A percentile compares a stretch with the other conserved stretches of the same genome.
These are phyloP conservation scores for Umbellularia californica DNA, from an alignment of 164 flowering plant genomes.

Conservation along the genomic window DNA sequence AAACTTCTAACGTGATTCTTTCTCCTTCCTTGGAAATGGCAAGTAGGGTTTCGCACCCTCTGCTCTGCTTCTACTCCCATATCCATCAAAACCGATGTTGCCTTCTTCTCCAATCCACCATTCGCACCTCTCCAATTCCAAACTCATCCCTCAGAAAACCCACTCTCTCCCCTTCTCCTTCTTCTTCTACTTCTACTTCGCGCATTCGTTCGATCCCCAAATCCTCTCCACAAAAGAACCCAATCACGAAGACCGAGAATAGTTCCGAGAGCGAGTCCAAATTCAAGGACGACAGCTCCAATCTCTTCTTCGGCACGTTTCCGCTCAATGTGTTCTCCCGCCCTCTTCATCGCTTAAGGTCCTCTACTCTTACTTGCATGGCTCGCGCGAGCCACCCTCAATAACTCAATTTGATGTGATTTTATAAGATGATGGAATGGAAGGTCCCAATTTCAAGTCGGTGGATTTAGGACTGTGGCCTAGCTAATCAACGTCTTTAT, in stretches of 20 bases:
- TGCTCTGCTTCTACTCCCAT: conserved; percentile 2
- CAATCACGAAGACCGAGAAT: neutral
- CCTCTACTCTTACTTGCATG: neutral
- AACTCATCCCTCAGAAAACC: neutral
- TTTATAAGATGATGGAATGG: too few relatives aligned
- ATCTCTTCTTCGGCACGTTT: neutral
- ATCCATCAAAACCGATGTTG: neutral
- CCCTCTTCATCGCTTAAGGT: conserved; percentile 3
- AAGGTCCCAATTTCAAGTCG: too few relatives aligned
- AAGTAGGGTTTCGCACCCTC: neutral
- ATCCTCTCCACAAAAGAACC: conserved; percentile 4
- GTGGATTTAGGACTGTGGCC: too few relatives aligned
- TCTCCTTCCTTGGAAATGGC: neutral
- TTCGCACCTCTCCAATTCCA: neutral
- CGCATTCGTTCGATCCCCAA: neutral
- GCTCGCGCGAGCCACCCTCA: too few relatives aligned
- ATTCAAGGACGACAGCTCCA: too few relatives aligned
- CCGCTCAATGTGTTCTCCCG: neutral
- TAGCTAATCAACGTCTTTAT: too few relatives aligned
- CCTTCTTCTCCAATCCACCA: neutral
- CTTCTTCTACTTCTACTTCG: neutral
- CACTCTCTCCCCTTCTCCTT: neutral
- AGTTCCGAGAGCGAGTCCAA: neutral
- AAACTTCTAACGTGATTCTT: too few relatives aligned
- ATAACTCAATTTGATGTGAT: too few relatives aligned